phyloP scores from a whole-genome alignment of 495 filamentous ascomycete genomes.

The Apiosordaria backusii region DNA sequence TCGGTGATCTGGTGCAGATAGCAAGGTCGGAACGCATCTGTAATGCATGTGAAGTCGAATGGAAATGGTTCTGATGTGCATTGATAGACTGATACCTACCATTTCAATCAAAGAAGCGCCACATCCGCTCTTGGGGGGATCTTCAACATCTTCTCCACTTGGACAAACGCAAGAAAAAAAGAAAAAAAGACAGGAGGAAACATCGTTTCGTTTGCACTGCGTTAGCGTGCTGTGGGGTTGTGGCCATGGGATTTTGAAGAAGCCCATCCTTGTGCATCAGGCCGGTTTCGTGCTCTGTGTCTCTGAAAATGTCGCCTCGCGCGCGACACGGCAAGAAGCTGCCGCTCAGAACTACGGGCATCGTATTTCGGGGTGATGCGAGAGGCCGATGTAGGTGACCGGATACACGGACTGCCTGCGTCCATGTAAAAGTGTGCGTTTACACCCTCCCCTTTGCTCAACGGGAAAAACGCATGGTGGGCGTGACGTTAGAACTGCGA shows the following conservation, averaged over 20 bases:
- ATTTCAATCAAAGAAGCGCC: background rate
- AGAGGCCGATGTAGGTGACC: background rate
- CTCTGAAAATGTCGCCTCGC: background rate
- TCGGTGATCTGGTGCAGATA: background rate
- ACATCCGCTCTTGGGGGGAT: background rate
- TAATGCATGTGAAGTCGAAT: background rate
- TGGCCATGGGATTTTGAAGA: background rate
- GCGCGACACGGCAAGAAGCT: too few species aligned
- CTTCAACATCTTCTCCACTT: background rate
- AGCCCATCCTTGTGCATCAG: background rate
- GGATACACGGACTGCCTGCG: background rate
- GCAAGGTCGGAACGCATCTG: background rate
- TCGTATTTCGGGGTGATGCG: background rate
- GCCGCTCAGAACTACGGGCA: background rate
- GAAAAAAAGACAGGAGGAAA: background rate
- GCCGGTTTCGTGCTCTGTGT: background rate
- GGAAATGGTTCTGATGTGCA: background rate
- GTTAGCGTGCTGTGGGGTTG: background rate
- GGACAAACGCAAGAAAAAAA: background rate
- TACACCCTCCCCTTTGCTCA: background rate
- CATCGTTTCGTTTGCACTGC: background rate
- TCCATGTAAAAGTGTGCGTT: background rate
- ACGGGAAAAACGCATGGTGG: background rate
- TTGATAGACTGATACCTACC: background rate
- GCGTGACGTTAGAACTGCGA: background rate